These are phyloP conservation scores for Paramecium tetraurelia DNA, from an alignment of 73 alveolate genomes.

Conservation along the genomic window DNA sequence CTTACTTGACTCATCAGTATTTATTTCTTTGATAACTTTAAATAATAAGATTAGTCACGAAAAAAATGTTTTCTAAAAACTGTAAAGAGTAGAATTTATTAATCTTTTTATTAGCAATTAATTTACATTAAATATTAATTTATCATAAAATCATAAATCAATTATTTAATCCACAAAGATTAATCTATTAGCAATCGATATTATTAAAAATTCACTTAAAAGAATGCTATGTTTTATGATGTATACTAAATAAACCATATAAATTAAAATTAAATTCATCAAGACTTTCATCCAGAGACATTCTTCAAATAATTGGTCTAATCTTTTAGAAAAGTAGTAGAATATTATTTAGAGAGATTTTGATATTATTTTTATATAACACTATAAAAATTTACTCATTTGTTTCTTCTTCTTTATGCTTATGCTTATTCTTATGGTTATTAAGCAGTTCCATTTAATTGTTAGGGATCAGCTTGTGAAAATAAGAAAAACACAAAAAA, in stretches of 20 bases:
- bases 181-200: background rate
- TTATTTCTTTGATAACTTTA: background rate
- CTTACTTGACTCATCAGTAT: conserved; percentile 5
- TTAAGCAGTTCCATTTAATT: conserved; percentile 11
- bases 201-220: background rate
- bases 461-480: conserved; percentile 1
- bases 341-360: no score
- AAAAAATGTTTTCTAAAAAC: conserved; percentile 26
- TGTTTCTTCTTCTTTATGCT: conserved; percentile 11
- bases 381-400: background rate
- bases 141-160: background rate
- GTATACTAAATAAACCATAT: no score
- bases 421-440: conserved; percentile 13
- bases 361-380: background rate
- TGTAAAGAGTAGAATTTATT: background rate
- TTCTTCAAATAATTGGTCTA: no score
- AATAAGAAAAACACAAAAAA: background rate
- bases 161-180: background rate
- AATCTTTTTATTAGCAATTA: background rate
- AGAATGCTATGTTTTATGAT: background rate
- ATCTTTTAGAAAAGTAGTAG: no score
- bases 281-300: background rate
- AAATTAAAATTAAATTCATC: background rate
- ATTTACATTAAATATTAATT: background rate
- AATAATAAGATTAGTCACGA: background rate